Percentiles rank a stretch among this genome's conserved stretches.
phyloP scores from a whole-genome alignment of 768 basidiomycete species.

The Royoungia palumana region DNA sequence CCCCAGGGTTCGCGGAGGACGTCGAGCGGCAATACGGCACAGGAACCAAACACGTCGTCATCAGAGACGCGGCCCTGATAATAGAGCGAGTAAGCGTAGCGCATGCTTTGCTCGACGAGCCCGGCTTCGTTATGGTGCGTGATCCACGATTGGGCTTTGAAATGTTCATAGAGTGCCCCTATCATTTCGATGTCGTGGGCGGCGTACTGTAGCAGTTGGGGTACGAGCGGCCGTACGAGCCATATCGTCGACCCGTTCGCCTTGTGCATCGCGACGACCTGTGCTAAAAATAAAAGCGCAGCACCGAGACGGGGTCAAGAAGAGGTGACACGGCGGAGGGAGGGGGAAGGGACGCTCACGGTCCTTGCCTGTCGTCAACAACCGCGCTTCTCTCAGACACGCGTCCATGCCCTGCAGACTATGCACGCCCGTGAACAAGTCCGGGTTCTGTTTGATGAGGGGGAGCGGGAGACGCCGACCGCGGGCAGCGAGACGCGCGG shows the following conservation, averaged over 20 bases:
- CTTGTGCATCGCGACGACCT: conserved; percentile 38
- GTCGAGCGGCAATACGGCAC: conserved; percentile 25
- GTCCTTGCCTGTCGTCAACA: conserved; percentile 31
- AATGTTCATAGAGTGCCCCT: conserved; percentile 33
- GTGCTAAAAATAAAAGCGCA: conserved; percentile 19
- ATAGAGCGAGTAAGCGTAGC: conserved; percentile 27
- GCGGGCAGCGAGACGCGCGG: conserved; percentile 23
- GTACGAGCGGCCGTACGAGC: conserved; percentile 36
- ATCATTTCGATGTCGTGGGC: conserved; percentile 43
- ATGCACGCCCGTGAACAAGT: conserved; percentile 32
- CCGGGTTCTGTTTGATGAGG: conserved; percentile 22
- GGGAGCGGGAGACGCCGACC: conserved; percentile 24
- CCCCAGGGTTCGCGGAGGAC: conserved; percentile 26
- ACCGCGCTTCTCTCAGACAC: conserved; percentile 26
- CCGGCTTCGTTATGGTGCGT: conserved; percentile 9
- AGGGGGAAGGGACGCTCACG: conserved; percentile 22
- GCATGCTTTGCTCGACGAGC: conserved; percentile 27
- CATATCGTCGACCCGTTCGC: conserved; percentile 28
- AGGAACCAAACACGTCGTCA: conserved; percentile 22
- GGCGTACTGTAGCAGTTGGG: conserved; percentile 38
- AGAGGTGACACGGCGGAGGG: not conserved
- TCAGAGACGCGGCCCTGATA: conserved; percentile 27
- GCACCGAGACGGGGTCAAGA: not conserved
- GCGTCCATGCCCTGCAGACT: conserved; percentile 35
- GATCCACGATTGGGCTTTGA: conserved; percentile 26